Conservation (phyloP, 2,329 filamentous ascomycete genomes). For the Verticillium zaregamsianum region DNA sequence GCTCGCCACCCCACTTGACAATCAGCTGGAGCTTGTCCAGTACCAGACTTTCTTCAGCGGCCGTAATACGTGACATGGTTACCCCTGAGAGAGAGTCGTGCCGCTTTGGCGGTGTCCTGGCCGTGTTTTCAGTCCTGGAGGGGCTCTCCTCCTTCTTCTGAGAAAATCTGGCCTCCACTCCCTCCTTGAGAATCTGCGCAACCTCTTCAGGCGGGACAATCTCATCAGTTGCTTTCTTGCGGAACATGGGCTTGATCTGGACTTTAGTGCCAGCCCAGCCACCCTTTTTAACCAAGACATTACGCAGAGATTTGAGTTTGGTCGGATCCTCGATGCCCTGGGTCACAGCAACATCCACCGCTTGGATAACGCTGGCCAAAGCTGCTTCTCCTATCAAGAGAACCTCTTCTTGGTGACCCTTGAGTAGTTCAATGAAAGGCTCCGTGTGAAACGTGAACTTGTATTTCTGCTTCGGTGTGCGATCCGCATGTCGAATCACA, state of each 20-base stretch:
- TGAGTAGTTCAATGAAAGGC: conserved; percentile 90
- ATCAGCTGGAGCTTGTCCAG: conserved; percentile 96
- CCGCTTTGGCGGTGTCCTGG: conserved; percentile 51
- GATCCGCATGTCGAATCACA: conserved; percentile 92
- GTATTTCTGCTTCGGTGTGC: conserved; percentile 98
- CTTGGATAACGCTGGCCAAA: conserved; percentile 80
- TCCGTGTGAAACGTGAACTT: conserved; percentile 98
- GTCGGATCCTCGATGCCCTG: conserved; percentile 78
- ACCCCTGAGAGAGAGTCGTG: conserved; percentile 86
- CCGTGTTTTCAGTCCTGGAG: conserved; percentile 6
- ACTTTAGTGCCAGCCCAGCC: conserved; percentile 95
- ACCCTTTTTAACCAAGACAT: conserved; percentile 87
- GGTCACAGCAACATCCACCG: conserved; percentile 75
- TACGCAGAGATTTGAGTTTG: conserved; percentile 82
- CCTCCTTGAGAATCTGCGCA: conserved; percentile 25
- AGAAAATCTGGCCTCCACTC: conserved; percentile 16
- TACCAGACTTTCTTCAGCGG: conserved; percentile 86
- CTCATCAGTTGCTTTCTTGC: conserved; percentile 73
- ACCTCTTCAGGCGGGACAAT: conserved; percentile 27
- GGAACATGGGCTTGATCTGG: conserved; percentile 99
- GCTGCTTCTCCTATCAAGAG: conserved; percentile 89
- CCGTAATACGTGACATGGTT: conserved; percentile 90
- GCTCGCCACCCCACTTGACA: conserved; percentile 98
- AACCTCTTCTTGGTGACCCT: conserved; percentile 94
- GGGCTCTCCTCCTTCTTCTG: conserved; percentile 12